Evolutionary conservation across 441 rosid genomes (phyloP), one percentile per base, ranked within the genome.

Genomic region (Jatropha multifida): DNA sequence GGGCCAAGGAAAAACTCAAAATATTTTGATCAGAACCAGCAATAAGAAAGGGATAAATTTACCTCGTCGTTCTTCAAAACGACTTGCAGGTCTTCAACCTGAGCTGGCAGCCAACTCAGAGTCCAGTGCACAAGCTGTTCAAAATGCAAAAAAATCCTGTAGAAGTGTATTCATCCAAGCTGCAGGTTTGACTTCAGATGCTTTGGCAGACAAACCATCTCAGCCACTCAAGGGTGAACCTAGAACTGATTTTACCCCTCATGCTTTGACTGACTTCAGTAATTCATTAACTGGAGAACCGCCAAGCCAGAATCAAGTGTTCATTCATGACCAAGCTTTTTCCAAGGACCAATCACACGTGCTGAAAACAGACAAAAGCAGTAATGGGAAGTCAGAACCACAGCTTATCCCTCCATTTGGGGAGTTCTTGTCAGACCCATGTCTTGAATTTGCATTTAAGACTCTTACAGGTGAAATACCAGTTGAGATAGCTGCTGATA

Each of bases 371-470:
- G 66, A 63, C 60, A 73, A 61, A 77, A 52, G 17, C 26, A 61
- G 46, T 51, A 59, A 23, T 44, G 60, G 72, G 65, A 78, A 71
- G 64, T 68, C 77, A 54, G 80, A 77, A n/a, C 37, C 73, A 15
- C 72, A 68, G 37, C 64, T 56, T 32, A 55, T 76, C 37, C 63
- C 80, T 46, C 81, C 66, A 77, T 59, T 48, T 77, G 76, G 68
- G 78, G 77, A 76, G 77, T 83, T 88, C 83, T 82, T 54, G 49
- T 74, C 84, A 23, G 85, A 82, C 54, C 86, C 86, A 6, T 79
- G 88, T 75, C 83, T 81, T 20, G 71, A 85, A 74, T 88, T 85
- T 73, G 82, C 94, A 65, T 86, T 82, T 77, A 89, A 86, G 84
- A 89, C 89, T 67, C 80, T 83, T 75, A 77, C 87, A 48, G 85